These are phyloP conservation scores for Sisymbrium irio DNA, from an alignment of 345 rosid genomes.

Conservation along the genomic window DNA sequence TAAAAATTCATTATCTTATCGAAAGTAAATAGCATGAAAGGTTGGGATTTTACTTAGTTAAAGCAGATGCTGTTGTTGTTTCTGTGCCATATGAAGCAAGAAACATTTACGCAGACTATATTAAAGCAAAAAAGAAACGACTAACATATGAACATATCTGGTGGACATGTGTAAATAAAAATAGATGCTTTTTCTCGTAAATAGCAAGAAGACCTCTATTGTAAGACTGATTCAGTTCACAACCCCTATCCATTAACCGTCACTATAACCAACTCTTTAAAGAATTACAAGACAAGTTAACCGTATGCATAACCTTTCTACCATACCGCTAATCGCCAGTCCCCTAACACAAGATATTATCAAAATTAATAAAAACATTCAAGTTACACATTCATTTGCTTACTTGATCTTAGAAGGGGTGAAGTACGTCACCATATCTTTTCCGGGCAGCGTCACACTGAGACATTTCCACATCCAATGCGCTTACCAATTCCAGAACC, in stretches of 20 bases:
- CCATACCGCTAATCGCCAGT: slow-evolving; percentile 51
- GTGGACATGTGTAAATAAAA: neutral
- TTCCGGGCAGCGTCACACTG: slow-evolving; percentile 86
- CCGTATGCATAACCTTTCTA: slow-evolving; percentile 49
- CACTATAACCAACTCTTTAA: slow-evolving; percentile 14
- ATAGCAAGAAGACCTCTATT: neutral
- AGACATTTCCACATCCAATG: slow-evolving; percentile 86
- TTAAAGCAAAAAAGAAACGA: slow-evolving; percentile 25
- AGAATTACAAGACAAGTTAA: slow-evolving; percentile 11
- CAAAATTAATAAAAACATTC: slow-evolving; percentile 34
- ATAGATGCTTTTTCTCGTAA: slow-evolving; percentile 1
- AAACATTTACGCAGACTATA: slow-evolving; percentile 35
- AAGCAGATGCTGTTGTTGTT: slow-evolving; percentile 60
- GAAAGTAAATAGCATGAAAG: slow-evolving; percentile 4
- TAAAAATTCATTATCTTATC: neutral
- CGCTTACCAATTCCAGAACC: slow-evolving; percentile 77
- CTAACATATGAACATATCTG: slow-evolving; percentile 5
- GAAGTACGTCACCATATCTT: slow-evolving; percentile 79
- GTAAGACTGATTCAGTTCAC: slow-evolving; percentile 10
- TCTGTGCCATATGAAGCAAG: slow-evolving; percentile 60
- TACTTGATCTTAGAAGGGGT: neutral
- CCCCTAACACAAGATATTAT: slow-evolving; percentile 52
- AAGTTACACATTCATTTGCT: slow-evolving; percentile 20
- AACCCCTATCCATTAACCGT: neutral
- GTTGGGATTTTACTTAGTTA: slow-evolving; percentile 66